A percentile compares a stretch with the other conserved stretches of the same genome.
Conservation (phyloP, 441 rosid genomes). For the Adansonia madagascariensis region DNA sequence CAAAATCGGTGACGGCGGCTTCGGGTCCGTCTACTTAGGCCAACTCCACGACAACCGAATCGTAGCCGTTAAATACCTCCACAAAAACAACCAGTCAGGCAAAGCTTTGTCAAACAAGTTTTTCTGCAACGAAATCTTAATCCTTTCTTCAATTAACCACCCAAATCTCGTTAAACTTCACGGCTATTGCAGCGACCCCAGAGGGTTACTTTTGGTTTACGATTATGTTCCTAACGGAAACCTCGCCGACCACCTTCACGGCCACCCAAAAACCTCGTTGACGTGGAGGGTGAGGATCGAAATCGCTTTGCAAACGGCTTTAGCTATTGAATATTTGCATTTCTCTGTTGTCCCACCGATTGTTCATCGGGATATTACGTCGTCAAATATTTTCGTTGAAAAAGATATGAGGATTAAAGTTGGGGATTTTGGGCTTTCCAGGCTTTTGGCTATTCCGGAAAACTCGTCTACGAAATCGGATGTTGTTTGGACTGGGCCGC, state of each 20-base stretch:
- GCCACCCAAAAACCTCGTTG: not conserved
- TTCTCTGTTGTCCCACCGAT: not conserved
- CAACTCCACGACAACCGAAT: not conserved
- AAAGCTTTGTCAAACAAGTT: not conserved
- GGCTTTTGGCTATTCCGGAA: not conserved
- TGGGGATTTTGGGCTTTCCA: constrained; percentile 4
- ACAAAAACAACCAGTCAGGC: not conserved
- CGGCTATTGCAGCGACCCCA: constrained; percentile 10
- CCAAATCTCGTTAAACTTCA: constrained; percentile 9
- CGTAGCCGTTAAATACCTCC: not conserved
- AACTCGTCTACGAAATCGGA: not conserved
- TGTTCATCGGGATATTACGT: not conserved
- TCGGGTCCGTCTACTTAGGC: constrained; percentile 23
- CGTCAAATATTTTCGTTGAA: not conserved
- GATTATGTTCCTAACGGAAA: constrained; percentile 1
- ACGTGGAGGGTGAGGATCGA: not conserved
- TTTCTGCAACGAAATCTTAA: not conserved
- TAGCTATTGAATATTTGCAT: not conserved
- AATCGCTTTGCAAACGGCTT: not conserved
- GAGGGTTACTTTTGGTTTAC: constrained; percentile 5
- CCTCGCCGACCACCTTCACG: not conserved
- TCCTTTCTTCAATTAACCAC: constrained; percentile 2
- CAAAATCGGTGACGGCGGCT: constrained; percentile 87
- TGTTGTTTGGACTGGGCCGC: not conserved
- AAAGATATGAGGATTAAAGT: constrained; percentile 6